Evolutionary conservation across 192 early-diverging fungal genomes (phyloP).

Genomic region (Chytriomyces hyalinus): DNA sequence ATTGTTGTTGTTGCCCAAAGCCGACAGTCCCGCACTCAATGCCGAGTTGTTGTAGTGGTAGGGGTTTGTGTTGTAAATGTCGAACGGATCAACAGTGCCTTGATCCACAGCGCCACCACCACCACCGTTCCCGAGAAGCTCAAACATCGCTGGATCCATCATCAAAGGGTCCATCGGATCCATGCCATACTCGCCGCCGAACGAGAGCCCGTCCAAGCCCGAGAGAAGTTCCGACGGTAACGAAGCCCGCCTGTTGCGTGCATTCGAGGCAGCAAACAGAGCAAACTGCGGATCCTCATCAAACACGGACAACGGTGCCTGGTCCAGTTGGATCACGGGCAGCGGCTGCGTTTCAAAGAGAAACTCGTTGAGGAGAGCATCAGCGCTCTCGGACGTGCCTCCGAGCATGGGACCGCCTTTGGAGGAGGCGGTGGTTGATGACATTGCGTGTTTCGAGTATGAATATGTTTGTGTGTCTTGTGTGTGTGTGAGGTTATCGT

Average conservation of each 20-base stretch:
- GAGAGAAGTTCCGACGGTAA: background rate
- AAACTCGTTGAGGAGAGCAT: background rate
- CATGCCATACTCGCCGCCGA: background rate
- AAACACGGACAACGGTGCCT: background rate
- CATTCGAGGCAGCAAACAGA: background rate
- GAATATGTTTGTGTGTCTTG: too few relatives aligned
- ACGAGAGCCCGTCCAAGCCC: background rate
- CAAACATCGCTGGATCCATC: too few relatives aligned
- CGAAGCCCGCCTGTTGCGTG: background rate
- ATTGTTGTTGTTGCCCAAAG: background rate
- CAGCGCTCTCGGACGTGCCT: background rate
- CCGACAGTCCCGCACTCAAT: background rate
- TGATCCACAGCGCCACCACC: background rate
- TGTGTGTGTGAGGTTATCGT: too few relatives aligned
- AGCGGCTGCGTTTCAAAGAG: background rate
- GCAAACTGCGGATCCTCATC: too few relatives aligned
- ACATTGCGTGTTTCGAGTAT: too few relatives aligned
- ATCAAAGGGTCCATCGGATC: too few relatives aligned
- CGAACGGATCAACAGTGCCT: background rate
- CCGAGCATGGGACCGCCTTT: too few relatives aligned
- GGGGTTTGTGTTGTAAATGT: background rate
- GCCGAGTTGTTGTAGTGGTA: background rate
- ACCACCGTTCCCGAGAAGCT: too few relatives aligned
- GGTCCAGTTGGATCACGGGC: background rate
- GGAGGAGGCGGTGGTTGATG: too few relatives aligned